Conservation (phyloP, 768 basidiomycete genomes). For the Leccinum boreale region DNA sequence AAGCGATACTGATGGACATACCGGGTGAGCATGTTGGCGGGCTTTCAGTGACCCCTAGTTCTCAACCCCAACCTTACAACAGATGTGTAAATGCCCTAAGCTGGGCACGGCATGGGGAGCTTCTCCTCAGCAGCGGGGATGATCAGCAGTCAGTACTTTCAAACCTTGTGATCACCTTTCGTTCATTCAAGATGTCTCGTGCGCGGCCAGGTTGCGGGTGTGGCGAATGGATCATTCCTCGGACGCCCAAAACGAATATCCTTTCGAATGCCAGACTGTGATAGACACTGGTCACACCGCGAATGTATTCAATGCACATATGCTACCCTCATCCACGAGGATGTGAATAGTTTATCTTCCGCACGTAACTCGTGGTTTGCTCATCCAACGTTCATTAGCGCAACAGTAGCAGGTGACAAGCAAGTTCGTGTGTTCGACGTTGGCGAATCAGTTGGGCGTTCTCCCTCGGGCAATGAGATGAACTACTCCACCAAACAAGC, state of each 20-base stretch:
- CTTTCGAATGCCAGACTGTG: conserved; percentile 62
- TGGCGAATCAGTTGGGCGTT: conserved; percentile 38
- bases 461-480: conserved; percentile 41
- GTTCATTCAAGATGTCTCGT: conserved; percentile 2
- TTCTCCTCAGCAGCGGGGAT: conserved; percentile 70
- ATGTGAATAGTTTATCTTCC: conserved; percentile 51
- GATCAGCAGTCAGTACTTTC: conserved; percentile 54
- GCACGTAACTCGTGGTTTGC: conserved; percentile 2
- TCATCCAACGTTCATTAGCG: conserved; percentile 37
- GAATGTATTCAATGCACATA: conserved; percentile 84
- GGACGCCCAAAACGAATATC: conserved; percentile 48
- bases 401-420: conserved; percentile 69
- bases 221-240: conserved; percentile 60
- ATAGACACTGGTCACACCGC: conserved; percentile 75
- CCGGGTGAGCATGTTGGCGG: conserved; percentile 48
- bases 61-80: background rate
- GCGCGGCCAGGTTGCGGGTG: conserved; percentile 56
- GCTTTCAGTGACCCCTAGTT: background rate
- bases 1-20: conserved; percentile 56
- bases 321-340: conserved; percentile 74
- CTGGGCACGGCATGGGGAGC: conserved; percentile 65
- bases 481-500: conserved; percentile 45
- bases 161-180: background rate
- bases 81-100: conserved; percentile 79
- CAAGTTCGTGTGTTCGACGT: conserved; percentile 81